phyloP scores from a whole-genome alignment of 805 yeast species.

The Candida succiphila region DNA sequence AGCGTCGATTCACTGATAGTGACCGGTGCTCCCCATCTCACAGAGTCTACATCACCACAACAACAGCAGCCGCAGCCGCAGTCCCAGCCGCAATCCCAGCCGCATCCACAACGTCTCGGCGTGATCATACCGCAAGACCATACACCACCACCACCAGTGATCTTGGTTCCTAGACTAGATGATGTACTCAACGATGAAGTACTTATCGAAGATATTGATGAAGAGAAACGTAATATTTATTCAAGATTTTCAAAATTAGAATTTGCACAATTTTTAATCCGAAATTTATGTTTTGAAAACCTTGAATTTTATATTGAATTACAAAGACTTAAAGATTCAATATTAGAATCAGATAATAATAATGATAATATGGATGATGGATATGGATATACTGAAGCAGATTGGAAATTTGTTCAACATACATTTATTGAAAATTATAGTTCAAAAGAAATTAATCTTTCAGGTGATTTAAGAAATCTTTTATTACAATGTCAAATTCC shows the following conservation, averaged over 20 bases:
- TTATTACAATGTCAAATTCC: constrained; percentile 10
- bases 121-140: no score
- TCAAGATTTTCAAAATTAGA: constrained; percentile 14
- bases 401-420: constrained; percentile 17
- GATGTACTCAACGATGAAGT: constrained; percentile 19
- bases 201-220: no score
- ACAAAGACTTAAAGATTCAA: constrained; percentile 8
- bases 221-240: no score
- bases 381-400: neutral
- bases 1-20: no score
- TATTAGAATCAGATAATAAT: neutral
- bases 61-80: no score
- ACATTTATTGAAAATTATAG: constrained; percentile 18
- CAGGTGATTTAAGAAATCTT: constrained; percentile 14
- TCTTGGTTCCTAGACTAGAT: no score
- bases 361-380: neutral
- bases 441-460: constrained; percentile 23
- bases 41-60: no score
- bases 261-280: constrained; percentile 18
- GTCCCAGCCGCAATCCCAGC: no score
- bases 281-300: constrained; percentile 25
- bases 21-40: no score
- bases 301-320: constrained; percentile 22
- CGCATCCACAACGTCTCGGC: no score
- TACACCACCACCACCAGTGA: no score